A percentile compares a stretch with the other conserved stretches of the same genome.
phyloP scores from a whole-genome alignment of 305 asterid species.

The Fraxinus sp. region DNA sequence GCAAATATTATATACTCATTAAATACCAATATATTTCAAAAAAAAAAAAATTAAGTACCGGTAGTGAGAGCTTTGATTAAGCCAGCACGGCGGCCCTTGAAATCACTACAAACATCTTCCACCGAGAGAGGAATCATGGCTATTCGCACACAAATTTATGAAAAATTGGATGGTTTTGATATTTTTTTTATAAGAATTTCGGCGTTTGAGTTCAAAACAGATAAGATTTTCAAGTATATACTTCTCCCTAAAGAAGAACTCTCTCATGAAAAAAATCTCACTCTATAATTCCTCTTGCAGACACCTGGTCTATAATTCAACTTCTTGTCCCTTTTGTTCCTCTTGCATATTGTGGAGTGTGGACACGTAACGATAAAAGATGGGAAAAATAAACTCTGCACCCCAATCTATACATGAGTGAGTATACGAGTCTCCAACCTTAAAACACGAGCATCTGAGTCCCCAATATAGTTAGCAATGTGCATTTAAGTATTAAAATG shows the following conservation, averaged over 20 bases:
- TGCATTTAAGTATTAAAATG: background rate
- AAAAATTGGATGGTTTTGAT: background rate
- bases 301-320: background rate
- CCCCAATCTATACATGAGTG: background rate
- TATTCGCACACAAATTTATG: background rate
- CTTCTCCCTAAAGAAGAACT: background rate
- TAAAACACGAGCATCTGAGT: background rate
- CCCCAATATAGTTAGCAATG: background rate
- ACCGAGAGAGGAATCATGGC: slow-evolving; percentile 21
- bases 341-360: background rate
- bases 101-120: slow-evolving; percentile 21
- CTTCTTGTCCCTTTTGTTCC: background rate
- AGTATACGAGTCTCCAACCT: background rate
- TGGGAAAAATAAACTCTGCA: background rate
- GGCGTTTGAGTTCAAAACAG: background rate
- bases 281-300: background rate
- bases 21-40: background rate
- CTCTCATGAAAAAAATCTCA: background rate
- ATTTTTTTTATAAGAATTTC: background rate
- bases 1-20: background rate
- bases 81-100: slow-evolving; percentile 21
- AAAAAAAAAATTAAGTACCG: background rate
- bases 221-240: background rate
- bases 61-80: slow-evolving; percentile 22
- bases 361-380: background rate